Conservation (phyloP, 768 basidiomycete species). For the Tubosaeta sp. region DNA sequence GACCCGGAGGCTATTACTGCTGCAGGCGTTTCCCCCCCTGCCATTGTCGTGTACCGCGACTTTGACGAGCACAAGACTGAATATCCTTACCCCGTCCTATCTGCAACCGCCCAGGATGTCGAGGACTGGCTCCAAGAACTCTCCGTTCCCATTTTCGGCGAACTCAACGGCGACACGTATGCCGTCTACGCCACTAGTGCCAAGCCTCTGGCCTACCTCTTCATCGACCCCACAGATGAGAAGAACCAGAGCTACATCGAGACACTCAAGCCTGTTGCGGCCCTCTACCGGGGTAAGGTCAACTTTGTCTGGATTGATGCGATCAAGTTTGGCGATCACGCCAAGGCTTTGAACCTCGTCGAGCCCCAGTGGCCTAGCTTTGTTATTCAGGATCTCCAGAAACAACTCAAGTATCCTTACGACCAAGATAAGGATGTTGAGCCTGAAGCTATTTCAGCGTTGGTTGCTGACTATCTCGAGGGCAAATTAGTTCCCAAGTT, state of each 20-base stretch:
- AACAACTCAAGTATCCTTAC: slow-evolving; percentile 87
- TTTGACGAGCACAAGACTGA: slow-evolving; percentile 81
- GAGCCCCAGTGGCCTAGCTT: slow-evolving; percentile 91
- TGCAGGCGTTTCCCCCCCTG: slow-evolving; percentile 73
- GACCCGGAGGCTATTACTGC: slow-evolving; percentile 65
- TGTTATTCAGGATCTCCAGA: slow-evolving; percentile 81
- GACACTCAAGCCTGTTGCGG: slow-evolving; percentile 69
- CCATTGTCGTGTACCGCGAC: slow-evolving; percentile 85
- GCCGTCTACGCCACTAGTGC: slow-evolving; percentile 71
- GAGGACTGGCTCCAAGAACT: slow-evolving; percentile 78
- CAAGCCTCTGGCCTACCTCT: slow-evolving; percentile 92
- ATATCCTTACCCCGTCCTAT: slow-evolving; percentile 59
- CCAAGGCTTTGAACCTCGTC: slow-evolving; percentile 83
- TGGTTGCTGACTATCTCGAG: slow-evolving; percentile 60
- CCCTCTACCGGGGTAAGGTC: slow-evolving; percentile 76
- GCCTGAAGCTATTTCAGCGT: slow-evolving; percentile 49
- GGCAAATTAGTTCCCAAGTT: slow-evolving; percentile 78
- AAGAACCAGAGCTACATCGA: slow-evolving; percentile 63
- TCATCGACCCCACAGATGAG: slow-evolving; percentile 75
- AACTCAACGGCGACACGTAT: slow-evolving; percentile 95
- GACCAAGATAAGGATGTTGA: slow-evolving; percentile 65
- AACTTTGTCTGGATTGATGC: slow-evolving; percentile 99
- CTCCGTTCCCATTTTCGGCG: slow-evolving; percentile 82
- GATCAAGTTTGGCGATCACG: slow-evolving; percentile 92
- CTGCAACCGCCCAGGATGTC: slow-evolving; percentile 56